These are phyloP conservation scores for Panaeolus cyanescens DNA, from an alignment of 768 basidiomycete species.

Conservation along the genomic window DNA sequence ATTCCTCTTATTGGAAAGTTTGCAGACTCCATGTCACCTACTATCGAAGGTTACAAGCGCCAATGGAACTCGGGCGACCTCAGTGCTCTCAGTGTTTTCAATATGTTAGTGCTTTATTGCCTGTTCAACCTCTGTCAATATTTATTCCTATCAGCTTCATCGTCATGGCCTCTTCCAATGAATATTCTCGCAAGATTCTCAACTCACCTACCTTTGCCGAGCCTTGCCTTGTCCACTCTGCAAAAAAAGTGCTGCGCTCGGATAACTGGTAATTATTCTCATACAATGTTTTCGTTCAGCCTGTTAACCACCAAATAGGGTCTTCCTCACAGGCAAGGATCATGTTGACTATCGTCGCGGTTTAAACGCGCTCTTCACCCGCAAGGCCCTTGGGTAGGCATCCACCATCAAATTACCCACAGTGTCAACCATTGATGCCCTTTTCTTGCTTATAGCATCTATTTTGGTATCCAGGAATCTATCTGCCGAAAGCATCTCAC, in stretches of 20 bases:
- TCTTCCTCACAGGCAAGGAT: constrained; percentile 93
- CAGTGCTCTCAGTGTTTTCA: constrained; percentile 92
- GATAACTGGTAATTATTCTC: constrained; percentile 75
- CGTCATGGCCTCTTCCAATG: constrained; percentile 95
- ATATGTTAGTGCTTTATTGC: constrained; percentile 67
- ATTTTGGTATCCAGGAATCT: constrained; percentile 79
- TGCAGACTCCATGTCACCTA: constrained; percentile 87
- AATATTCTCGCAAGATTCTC: constrained; percentile 91
- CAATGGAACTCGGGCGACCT: constrained; percentile 92
- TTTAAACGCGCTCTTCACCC: constrained; percentile 91
- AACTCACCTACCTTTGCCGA: constrained; percentile 93
- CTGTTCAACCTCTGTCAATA: not conserved
- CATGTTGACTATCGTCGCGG: constrained; percentile 94
- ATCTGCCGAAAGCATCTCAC: constrained; percentile 78
- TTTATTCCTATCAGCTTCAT: constrained; percentile 71
- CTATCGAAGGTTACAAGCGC: constrained; percentile 87
- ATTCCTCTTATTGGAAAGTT: constrained; percentile 99
- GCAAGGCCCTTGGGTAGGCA: constrained; percentile 84
- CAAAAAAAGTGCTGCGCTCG: constrained; percentile 79
- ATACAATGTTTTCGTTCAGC: not conserved
- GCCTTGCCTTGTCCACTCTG: constrained; percentile 92
- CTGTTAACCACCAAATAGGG: constrained; percentile 51
- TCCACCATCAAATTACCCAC: constrained; percentile 5
- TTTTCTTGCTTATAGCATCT: constrained; percentile 54
- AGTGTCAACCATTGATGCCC: constrained; percentile 10